These are phyloP conservation scores for Fusarium sp. DNA, from an alignment of 2,329 filamentous ascomycete species.

Conservation along the genomic window DNA sequence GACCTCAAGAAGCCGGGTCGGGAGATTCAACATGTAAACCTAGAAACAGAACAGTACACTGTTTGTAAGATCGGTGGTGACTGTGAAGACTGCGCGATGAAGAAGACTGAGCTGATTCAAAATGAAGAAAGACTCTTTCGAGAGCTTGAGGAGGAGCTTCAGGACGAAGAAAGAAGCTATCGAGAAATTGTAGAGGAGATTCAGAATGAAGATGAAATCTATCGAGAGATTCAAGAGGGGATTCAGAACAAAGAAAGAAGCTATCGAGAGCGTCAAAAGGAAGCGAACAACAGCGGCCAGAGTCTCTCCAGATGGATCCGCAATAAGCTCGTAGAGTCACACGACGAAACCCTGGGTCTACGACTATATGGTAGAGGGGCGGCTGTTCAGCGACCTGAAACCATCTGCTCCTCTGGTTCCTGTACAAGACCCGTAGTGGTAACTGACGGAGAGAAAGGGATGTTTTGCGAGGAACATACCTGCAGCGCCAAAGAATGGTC, in stretches of 20 bases:
- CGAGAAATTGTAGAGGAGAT: neutral
- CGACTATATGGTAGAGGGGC: neutral
- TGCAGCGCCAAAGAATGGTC: constrained; percentile 29
- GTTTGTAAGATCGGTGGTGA: neutral
- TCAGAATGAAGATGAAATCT: neutral
- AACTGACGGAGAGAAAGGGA: constrained; percentile 1
- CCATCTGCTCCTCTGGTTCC: constrained; percentile 13
- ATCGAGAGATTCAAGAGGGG: neutral
- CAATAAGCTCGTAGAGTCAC: neutral
- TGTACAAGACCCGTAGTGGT: neutral
- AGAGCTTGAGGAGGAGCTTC: neutral
- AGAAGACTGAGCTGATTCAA: neutral
- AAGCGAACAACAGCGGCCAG: neutral
- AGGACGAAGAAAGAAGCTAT: neutral
- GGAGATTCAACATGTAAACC: neutral
- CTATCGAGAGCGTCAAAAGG: neutral
- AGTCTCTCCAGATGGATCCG: neutral
- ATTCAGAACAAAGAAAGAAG: neutral
- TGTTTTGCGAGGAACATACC: constrained; percentile 37
- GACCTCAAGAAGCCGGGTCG: neutral
- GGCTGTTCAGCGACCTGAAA: neutral
- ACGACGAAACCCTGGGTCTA: neutral
- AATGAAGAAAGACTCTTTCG: constrained; percentile 2
- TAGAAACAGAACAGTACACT: neutral
- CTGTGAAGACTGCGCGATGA: constrained; percentile 1